Evolutionary conservation across 2,329 filamentous ascomycete species (phyloP).

Genomic region (Sporothrix pallida): DNA sequence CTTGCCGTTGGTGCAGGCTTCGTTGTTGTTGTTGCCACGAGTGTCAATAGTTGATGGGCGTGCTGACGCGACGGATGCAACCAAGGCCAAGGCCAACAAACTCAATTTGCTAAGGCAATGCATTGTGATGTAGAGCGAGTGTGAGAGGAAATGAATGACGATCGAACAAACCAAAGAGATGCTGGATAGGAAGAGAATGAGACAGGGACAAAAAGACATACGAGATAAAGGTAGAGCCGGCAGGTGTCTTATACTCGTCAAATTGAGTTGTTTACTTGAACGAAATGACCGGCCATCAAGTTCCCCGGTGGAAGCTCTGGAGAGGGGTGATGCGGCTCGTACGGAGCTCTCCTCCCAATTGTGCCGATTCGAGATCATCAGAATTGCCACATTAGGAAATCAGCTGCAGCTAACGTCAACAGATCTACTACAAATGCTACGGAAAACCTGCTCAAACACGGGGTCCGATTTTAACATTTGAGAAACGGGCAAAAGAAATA

Average conservation of each 20-base stretch:
- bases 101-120: background rate
- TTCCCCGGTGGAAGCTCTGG: background rate
- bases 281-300: background rate
- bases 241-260: background rate
- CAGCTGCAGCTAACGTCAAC: background rate
- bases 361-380: conserved; percentile 23
- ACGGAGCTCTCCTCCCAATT: conserved; percentile 1
- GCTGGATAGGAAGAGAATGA: background rate
- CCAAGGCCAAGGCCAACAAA: background rate
- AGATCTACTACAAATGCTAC: background rate
- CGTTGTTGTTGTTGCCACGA: background rate
- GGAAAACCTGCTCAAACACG: background rate
- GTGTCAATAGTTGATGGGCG: background rate
- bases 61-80: background rate
- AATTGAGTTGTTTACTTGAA: background rate
- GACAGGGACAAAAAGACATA: background rate
- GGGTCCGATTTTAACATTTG: background rate
- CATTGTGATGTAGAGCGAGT: background rate
- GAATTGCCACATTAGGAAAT: conserved; percentile 20
- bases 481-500: background rate
- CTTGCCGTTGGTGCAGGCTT: background rate
- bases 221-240: background rate
- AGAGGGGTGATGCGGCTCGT: background rate
- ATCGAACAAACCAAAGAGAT: background rate
- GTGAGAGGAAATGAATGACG: background rate